A percentile compares a stretch with the other conserved stretches of the same genome.
Evolutionary conservation across 2,329 filamentous ascomycete genomes (phyloP).

Genomic region (Tolypocladium endophyticum): DNA sequence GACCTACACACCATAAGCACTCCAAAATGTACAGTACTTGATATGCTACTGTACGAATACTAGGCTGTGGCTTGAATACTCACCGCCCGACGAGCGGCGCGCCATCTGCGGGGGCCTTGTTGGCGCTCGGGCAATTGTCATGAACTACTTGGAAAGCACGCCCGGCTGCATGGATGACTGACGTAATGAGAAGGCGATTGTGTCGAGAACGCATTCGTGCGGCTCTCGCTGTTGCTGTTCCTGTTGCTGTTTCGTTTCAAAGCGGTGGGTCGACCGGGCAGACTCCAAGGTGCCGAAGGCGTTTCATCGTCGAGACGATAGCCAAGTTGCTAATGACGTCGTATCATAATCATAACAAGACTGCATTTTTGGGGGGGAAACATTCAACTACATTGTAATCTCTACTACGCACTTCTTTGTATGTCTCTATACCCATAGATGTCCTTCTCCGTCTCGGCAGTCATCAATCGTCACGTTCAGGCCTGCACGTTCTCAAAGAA

Average conservation of each 20-base stretch:
- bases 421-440: neutral
- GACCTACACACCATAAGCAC: neutral
- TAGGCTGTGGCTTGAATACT: neutral
- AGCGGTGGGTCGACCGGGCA: neutral
- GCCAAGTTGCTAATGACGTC: neutral
- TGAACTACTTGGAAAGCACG: neutral
- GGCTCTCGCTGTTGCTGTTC: neutral
- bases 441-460: neutral
- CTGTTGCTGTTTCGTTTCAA: neutral
- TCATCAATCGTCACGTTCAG: neutral
- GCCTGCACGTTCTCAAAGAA: slow-evolving; percentile 66
- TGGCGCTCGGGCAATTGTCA: neutral
- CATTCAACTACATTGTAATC: neutral
- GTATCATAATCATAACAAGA: neutral
- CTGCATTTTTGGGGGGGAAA: neutral
- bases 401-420: neutral
- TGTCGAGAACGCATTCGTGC: too few species aligned
- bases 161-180: too few species aligned
- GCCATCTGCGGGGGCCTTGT: too few species aligned
- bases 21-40: neutral
- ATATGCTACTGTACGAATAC: neutral
- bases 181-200: too few species aligned
- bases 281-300: neutral
- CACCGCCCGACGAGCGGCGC: too few species aligned
- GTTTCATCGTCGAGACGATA: neutral